A percentile compares a stretch with the other conserved stretches of the same genome.
These are phyloP conservation scores for Ajuga chamaepitys DNA, from an alignment of 257 asterid genomes.

Conservation along the genomic window DNA sequence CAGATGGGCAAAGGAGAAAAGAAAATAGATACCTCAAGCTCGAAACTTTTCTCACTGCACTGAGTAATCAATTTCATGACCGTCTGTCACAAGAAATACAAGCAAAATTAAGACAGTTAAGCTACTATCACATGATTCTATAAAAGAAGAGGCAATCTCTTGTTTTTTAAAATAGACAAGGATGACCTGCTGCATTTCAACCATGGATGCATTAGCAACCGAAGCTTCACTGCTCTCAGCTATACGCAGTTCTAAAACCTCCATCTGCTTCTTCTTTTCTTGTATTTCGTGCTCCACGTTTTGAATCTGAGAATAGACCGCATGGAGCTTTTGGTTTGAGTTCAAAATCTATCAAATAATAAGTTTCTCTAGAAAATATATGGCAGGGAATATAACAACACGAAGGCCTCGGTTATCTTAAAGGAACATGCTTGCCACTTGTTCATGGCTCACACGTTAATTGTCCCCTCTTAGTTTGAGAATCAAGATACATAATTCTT, in stretches of 20 bases:
- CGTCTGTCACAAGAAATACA: slow-evolving; percentile 39
- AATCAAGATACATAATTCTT: neutral
- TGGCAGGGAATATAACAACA: slow-evolving; percentile 15
- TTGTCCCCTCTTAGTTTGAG: too few relatives aligned
- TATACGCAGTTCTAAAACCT: slow-evolving; percentile 68
- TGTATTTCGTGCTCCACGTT: slow-evolving; percentile 76
- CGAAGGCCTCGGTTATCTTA: neutral
- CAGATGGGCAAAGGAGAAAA: neutral
- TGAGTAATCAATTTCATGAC: slow-evolving; percentile 75
- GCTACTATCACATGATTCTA: neutral
- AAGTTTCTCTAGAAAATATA: neutral
- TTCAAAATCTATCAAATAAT: slow-evolving; percentile 14
- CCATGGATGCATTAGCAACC: slow-evolving; percentile 63
- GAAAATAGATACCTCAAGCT: slow-evolving; percentile 63
- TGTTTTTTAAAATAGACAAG: neutral
- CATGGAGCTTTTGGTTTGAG: slow-evolving; percentile 23
- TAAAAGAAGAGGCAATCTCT: neutral
- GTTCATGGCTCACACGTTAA: neutral
- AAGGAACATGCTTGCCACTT: neutral
- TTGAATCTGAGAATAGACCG: slow-evolving; percentile 51
- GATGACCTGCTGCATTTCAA: slow-evolving; percentile 93
- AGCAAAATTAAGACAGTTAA: neutral
- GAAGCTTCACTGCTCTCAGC: slow-evolving; percentile 82
- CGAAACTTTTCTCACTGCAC: slow-evolving; percentile 78
- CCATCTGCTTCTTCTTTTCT: slow-evolving; percentile 81